phyloP scores from a whole-genome alignment of 148 eudicot genomes.

The Persicaria maculosa region DNA sequence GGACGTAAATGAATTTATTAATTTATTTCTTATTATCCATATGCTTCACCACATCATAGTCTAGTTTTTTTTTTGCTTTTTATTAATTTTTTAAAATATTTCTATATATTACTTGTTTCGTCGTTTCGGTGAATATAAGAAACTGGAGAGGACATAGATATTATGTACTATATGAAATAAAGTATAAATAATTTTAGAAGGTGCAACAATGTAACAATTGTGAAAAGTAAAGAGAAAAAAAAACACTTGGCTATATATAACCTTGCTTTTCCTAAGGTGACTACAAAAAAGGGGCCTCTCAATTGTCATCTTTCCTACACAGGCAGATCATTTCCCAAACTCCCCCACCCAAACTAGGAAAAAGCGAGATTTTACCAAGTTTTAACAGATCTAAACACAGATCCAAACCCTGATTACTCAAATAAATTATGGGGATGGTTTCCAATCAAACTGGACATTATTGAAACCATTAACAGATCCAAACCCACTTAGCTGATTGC shows the following conservation, averaged over 20 bases:
- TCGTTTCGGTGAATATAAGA: no score
- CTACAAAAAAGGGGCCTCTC: not conserved
- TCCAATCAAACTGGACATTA: slow-evolving; percentile 19
- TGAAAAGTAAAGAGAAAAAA: not conserved
- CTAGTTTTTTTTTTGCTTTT: no score
- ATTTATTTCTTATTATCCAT: no score
- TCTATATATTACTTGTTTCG: no score
- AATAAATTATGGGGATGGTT: slow-evolving; percentile 12
- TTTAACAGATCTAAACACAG: no score
- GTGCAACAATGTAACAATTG: not conserved
- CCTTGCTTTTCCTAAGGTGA: not conserved
- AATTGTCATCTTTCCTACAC: no score
- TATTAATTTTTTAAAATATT: no score
- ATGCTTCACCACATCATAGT: no score
- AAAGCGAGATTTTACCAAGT: not conserved
- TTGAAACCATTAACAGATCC: slow-evolving; percentile 19
- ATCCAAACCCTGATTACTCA: not conserved
- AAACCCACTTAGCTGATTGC: slow-evolving; percentile 10
- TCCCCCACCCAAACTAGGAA: not conserved
- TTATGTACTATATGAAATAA: not conserved
- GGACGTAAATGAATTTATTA: no score
- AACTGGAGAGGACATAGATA: not conserved
- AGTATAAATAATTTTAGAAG: not conserved
- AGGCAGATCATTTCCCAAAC: not conserved
- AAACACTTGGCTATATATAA: slow-evolving; percentile 1